phyloP scores from a whole-genome alignment of 176 grass and related monocot species.

The Pontederia paniculata region DNA sequence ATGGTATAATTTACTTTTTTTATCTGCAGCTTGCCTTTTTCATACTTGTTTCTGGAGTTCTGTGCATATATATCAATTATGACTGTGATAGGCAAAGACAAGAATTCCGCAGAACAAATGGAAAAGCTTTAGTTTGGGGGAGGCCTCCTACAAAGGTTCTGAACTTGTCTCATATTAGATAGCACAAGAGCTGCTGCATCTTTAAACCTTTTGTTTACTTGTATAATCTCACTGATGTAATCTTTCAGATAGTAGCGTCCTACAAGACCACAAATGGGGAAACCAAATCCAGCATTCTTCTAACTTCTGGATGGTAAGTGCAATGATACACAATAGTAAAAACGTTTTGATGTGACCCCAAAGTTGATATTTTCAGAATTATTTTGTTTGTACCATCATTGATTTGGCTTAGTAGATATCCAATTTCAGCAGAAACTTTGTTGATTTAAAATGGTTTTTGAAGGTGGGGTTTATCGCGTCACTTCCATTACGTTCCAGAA shows the following conservation, averaged over 20 bases:
- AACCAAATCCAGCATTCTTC: conserved; percentile 79
- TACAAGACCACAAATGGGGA: conserved; percentile 80
- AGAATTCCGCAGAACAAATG: conserved; percentile 82
- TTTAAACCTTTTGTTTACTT: too few relatives aligned
- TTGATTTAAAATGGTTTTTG: conserved; percentile 11
- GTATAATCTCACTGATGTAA: neutral
- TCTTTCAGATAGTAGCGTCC: conserved; percentile 68
- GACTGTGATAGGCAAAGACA: conserved; percentile 94
- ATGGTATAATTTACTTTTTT: too few relatives aligned
- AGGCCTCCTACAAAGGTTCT: conserved; percentile 88
- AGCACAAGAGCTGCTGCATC: neutral
- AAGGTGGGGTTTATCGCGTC: conserved; percentile 94
- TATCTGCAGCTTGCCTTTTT: conserved; percentile 67
- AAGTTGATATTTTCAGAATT: too few relatives aligned
- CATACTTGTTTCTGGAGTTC: conserved; percentile 72
- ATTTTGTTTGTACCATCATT: too few relatives aligned
- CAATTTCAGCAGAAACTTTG: neutral
- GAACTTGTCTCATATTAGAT: neutral
- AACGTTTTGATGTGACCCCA: neutral
- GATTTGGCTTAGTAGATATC: too few relatives aligned
- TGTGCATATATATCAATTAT: conserved; percentile 98
- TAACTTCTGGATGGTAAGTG: conserved; percentile 95
- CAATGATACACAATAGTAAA: conserved; percentile 4
- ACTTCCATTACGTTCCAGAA: conserved; percentile 97
- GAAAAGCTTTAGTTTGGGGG: conserved; percentile 80